Evolutionary conservation across 2,329 filamentous ascomycete species (phyloP), one percentile per base, ranked within the genome.

Genomic region (Verticillium isaacii): DNA sequence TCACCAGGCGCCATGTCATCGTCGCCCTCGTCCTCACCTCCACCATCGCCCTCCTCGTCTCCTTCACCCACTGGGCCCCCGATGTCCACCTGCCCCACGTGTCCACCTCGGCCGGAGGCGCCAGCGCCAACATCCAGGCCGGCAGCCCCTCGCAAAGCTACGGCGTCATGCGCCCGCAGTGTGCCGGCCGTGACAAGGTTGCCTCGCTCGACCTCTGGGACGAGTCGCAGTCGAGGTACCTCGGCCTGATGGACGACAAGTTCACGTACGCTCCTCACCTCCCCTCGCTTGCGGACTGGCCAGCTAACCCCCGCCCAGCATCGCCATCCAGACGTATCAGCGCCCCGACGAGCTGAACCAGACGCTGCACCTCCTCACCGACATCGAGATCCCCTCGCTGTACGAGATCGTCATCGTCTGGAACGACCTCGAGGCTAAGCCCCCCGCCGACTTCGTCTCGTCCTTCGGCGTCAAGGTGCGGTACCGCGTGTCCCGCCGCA

Each of bases 351-450:
- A 75, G 57, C 71, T 77, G 8, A 68, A 72, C 54, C 59, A 66
- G 32, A 75, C 73, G 0, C 67, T 77, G 1, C 50, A 62, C 3
- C 67, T 77, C 19, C 65, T 75, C 6, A 58, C 50, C 15, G 63
- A 69, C 23, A 59, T 71, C 4, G 59, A 72, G 6, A 71, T 77
- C 2, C 74, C 74, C 12, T 77, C 75, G 0, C 72, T 77, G 5
- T 65, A 66, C 15, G 75, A 77, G 59, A 66, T 77, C 19, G 73
- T 76, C 50, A 54, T 77, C n/a, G 67, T 77, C 32, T 77, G 75
- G 75, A 76, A 76, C 61, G 69, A 77, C 45, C 62, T 73, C 32
- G 72, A 74, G 11, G 65, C 64, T 25, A 29, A 66, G 0, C 68
- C 71, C 3, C 75, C 75, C 0, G 59, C 63, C 0, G 61, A 69